Conservation (phyloP, 768 basidiomycete genomes). For the Macrolepiota albuminosa region DNA sequence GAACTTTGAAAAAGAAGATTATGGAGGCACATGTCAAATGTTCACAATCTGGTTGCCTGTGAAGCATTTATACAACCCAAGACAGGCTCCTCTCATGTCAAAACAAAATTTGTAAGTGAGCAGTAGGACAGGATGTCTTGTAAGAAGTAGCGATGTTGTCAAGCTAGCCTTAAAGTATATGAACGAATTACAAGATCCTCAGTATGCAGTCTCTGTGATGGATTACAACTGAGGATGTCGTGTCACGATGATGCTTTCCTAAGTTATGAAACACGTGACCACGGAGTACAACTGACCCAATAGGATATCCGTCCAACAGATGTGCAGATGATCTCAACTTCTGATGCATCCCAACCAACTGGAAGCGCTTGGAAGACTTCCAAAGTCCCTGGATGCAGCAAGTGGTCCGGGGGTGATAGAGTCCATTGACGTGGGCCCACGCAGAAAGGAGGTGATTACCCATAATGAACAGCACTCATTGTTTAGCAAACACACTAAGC, state of each 20-base stretch:
- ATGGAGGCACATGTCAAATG: no score
- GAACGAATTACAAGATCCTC: slow-evolving; percentile 53
- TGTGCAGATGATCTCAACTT: slow-evolving; percentile 53
- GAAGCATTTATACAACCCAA: slow-evolving; percentile 95
- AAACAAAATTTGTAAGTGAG: slow-evolving; percentile 34
- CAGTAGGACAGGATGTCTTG: slow-evolving; percentile 38
- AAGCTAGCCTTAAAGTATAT: slow-evolving; percentile 37
- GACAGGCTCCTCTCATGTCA: slow-evolving; percentile 52
- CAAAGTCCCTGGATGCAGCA: slow-evolving; percentile 70
- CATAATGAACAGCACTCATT: not conserved
- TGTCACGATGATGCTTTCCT: no score
- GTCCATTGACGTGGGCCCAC: slow-evolving; percentile 45
- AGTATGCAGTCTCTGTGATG: slow-evolving; percentile 47
- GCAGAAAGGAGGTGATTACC: not conserved
- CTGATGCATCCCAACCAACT: slow-evolving; percentile 40
- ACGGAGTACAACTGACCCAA: no score
- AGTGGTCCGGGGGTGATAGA: slow-evolving; percentile 65
- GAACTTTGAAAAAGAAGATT: no score
- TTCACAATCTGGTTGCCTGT: slow-evolving; percentile 35
- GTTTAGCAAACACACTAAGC: not conserved
- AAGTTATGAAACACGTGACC: no score
- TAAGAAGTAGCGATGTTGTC: slow-evolving; percentile 67
- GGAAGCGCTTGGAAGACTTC: slow-evolving; percentile 69
- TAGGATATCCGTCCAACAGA: slow-evolving; percentile 8
- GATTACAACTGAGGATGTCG: no score